Conservation (phyloP, 192 early-diverging fungal genomes). For the Linnemannia schmuckeri region DNA sequence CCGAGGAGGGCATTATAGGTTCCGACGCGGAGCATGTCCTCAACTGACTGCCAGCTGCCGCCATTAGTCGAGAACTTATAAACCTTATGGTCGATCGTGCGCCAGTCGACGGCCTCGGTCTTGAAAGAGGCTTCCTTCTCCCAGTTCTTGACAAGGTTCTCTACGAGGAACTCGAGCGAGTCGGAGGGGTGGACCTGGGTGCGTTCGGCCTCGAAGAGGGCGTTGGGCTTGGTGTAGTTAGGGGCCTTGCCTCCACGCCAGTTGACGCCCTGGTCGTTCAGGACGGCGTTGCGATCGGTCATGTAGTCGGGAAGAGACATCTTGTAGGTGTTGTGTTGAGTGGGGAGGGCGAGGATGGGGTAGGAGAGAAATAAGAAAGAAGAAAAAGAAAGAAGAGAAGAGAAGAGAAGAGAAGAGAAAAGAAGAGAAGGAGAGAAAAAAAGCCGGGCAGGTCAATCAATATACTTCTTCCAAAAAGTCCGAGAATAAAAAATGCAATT, state of each 20-base stretch:
- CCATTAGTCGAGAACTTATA: slow-evolving; percentile 63
- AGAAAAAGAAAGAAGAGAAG: background rate
- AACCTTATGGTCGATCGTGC: slow-evolving; percentile 58
- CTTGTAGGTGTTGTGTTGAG: background rate
- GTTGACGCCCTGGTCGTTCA: slow-evolving; percentile 53
- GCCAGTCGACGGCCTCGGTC: slow-evolving; percentile 54
- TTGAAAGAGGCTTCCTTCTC: slow-evolving; percentile 64
- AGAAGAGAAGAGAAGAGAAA: background rate
- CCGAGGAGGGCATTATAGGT: slow-evolving; percentile 64
- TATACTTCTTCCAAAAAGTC: background rate
- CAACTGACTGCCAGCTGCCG: slow-evolving; percentile 51
- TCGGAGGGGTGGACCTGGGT: slow-evolving; percentile 54
- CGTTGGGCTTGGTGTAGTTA: slow-evolving; percentile 60
- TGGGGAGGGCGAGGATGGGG: background rate
- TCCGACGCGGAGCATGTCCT: slow-evolving; percentile 61
- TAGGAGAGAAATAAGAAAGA: background rate
- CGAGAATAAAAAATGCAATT: background rate
- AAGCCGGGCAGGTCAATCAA: background rate
- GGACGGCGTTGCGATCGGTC: slow-evolving; percentile 62
- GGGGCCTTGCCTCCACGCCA: slow-evolving; percentile 61
- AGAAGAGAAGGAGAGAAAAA: background rate
- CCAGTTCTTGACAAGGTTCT: slow-evolving; percentile 66
- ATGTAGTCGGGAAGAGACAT: slow-evolving; percentile 61
- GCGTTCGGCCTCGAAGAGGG: slow-evolving; percentile 55
- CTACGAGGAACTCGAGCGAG: slow-evolving; percentile 55